Conservation (phyloP, 176 grass and related monocot genomes). For the Avena sativa region DNA sequence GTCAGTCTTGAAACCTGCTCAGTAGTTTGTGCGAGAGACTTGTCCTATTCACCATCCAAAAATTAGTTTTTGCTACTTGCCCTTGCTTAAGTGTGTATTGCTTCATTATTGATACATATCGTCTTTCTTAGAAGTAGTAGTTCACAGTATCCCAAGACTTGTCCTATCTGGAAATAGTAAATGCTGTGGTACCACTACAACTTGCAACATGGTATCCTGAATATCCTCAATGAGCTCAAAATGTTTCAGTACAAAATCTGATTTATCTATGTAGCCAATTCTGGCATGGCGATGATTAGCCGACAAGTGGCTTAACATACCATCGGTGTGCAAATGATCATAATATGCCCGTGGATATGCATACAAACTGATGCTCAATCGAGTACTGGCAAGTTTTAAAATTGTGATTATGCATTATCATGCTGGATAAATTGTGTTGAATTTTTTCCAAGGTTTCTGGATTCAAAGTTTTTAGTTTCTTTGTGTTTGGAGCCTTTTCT, state of each 20-base stretch:
- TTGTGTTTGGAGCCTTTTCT: slow-evolving; percentile 27
- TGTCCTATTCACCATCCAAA: slow-evolving; percentile 46
- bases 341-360: neutral
- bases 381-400: neutral
- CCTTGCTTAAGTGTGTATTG: slow-evolving; percentile 3
- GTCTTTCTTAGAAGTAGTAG: slow-evolving; percentile 30
- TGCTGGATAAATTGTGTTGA: neutral
- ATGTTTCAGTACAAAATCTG: neutral
- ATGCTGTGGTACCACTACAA: neutral
- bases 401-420: neutral
- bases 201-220: neutral
- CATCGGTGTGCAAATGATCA: slow-evolving; percentile 19
- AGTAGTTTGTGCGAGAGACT: slow-evolving; percentile 49
- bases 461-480: slow-evolving; percentile 9
- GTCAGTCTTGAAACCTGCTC: slow-evolving; percentile 39
- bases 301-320: neutral
- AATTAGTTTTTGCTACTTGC: slow-evolving; percentile 14
- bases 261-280: slow-evolving; percentile 11
- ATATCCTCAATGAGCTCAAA: slow-evolving; percentile 16
- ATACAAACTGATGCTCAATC: slow-evolving; percentile 8
- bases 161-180: slow-evolving; percentile 15
- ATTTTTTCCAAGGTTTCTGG: neutral
- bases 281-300: neutral
- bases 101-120: neutral
- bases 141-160: slow-evolving; percentile 28